Base-by-base conservation (phyloP, 2,329 filamentous ascomycete species). In the Exophiala viscosa region DNA sequence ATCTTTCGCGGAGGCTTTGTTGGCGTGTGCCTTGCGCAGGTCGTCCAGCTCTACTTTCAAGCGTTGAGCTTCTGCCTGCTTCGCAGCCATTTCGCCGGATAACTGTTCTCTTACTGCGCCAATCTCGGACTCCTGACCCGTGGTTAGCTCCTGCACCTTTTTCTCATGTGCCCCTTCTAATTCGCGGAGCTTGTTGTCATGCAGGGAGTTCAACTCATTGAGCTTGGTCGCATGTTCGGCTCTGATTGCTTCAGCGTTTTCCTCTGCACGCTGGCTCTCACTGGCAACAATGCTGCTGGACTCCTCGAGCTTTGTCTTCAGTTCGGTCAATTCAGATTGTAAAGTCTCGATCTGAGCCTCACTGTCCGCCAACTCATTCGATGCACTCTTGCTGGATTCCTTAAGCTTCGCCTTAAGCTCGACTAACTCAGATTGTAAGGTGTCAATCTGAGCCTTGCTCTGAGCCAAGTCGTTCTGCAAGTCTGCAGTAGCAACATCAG, bases 61-160 rank as follows among this genome's bases (percentile, higher is more conserved):
- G 15, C 42, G 33, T 9, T 34, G 28, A 17, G 48, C 33, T 23
- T 53, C 50, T 14, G 50, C 44, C 18, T 52, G 43, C 13, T 47
- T 50, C 9, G 33, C 45, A 4, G 53, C 44, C 2, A 53, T 40
- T 28, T 55, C 39, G 3, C 34, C 18, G n/a, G 48, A 40, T 5
- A 53, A 40, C 15, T 45, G 11, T 13, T 46, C 34, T 20, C 50
- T 47, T 31, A 44, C 40, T 6, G 48, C 42, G 14, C 54, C 50
- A 13, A 34, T 34, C 39, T 52, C 32, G 34, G 51, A 45, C 5
- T 47, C 10, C 35, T 59, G 50, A 23, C 28, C 34, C 4, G 42
- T 48, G 28, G 69, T 70, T 47, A 73, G 69, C 45, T 74, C 74
- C 61, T 77, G 74, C n/a, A 62, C 6, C 41, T 52, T 40, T 39